Evolutionary conservation across 805 yeast species (phyloP).

Genomic region (Kuraishia molischiana): DNA sequence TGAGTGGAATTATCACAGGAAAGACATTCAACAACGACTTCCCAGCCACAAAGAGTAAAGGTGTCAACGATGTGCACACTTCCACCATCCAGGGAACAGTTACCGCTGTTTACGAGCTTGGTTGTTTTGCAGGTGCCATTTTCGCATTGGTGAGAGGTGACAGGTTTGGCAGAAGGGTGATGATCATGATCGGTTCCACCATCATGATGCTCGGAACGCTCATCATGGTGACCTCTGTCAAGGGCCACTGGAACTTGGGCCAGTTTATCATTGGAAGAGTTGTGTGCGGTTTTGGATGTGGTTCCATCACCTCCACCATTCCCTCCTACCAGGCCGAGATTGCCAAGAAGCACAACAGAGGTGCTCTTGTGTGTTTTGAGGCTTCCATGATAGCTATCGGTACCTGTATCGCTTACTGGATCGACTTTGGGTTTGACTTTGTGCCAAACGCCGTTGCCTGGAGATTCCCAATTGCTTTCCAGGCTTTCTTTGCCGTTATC

Average conservation of each 20-base stretch:
- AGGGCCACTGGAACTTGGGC: constrained; percentile 14
- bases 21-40: constrained; percentile 55
- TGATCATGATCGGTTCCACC: constrained; percentile 24
- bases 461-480: constrained; percentile 38
- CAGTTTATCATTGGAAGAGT: constrained; percentile 35
- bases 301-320: constrained; percentile 32
- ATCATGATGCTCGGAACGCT: constrained; percentile 27
- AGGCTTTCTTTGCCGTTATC: constrained; percentile 25
- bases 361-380: constrained; percentile 26
- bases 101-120: constrained; percentile 36
- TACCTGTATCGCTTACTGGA: constrained; percentile 33
- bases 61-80: constrained; percentile 18
- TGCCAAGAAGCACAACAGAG: constrained; percentile 26
- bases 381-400: constrained; percentile 29
- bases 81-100: constrained; percentile 35
- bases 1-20: constrained; percentile 56
- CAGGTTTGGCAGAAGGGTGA: constrained; percentile 25
- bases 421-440: constrained; percentile 31
- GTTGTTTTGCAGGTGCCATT: constrained; percentile 34
- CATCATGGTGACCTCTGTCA: constrained; percentile 18
- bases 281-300: constrained; percentile 36
- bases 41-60: constrained; percentile 29
- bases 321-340: constrained; percentile 38
- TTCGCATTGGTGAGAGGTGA: constrained; percentile 28
- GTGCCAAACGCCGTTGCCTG: constrained; percentile 25